Percentiles rank a stretch among this genome's conserved stretches.
These are phyloP conservation scores for Colletotrichum ledebouriae DNA, from an alignment of 2,329 filamentous ascomycete genomes.

Conservation along the genomic window DNA sequence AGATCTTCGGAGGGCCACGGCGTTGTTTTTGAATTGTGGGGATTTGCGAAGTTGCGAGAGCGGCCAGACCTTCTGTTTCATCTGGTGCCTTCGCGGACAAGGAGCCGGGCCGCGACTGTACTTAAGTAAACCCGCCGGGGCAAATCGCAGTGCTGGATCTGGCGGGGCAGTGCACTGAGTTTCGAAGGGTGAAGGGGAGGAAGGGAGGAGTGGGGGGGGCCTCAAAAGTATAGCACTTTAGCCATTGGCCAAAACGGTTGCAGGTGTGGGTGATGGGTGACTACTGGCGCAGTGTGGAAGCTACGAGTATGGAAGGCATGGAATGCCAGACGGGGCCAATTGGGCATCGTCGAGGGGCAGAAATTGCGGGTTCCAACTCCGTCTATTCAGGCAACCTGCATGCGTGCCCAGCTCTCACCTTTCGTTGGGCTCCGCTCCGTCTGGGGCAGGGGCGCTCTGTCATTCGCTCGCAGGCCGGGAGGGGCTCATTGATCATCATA, in stretches of 20 bases:
- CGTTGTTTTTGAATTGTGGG: neutral
- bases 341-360: neutral
- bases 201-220: constrained; percentile 24
- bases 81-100: constrained; percentile 28
- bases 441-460: constrained; percentile 2
- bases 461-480: constrained; percentile 26
- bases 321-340: constrained; percentile 33
- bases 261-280: constrained; percentile 20
- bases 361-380: constrained; percentile 11
- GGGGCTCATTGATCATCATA: neutral
- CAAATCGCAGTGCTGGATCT: constrained; percentile 16
- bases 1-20: neutral
- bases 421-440: constrained; percentile 36
- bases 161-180: constrained; percentile 34
- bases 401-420: constrained; percentile 41
- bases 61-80: constrained; percentile 10
- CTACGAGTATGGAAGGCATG: neutral
- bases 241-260: constrained; percentile 31
- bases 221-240: constrained; percentile 37
- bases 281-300: too few relatives aligned
- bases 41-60: constrained; percentile 19
- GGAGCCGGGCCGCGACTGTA: constrained; percentile 31
- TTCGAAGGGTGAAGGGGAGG: neutral
- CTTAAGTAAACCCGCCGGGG: constrained; percentile 32
- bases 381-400: constrained; percentile 38